Evolutionary conservation across 2,329 filamentous ascomycete genomes (phyloP).

Genomic region (Magnaporthiopsis poae): DNA sequence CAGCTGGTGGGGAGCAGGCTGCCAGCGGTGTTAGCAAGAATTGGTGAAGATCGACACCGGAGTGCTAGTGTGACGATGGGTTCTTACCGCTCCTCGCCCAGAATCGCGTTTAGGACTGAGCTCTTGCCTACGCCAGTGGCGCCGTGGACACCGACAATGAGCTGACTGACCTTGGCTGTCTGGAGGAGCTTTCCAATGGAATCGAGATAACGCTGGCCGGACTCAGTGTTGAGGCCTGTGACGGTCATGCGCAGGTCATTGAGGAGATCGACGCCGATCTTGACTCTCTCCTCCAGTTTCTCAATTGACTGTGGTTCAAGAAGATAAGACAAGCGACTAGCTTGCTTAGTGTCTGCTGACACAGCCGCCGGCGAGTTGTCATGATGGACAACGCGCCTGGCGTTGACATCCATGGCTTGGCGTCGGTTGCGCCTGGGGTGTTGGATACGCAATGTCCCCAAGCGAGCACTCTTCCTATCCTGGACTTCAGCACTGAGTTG

Average conservation of each 20-base stretch:
- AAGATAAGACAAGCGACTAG: neutral
- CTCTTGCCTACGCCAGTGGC: constrained; percentile 54
- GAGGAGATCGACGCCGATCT: constrained; percentile 15
- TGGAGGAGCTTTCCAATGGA: constrained; percentile 18
- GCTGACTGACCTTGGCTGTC: constrained; percentile 25
- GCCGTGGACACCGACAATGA: constrained; percentile 49
- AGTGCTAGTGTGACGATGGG: neutral
- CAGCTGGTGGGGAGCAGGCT: constrained; percentile 33
- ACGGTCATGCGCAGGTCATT: constrained; percentile 16
- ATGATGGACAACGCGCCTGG: neutral
- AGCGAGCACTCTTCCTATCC: neutral
- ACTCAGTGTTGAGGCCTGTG: constrained; percentile 12
- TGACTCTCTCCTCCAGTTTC: neutral
- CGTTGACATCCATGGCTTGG: neutral
- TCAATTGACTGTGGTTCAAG: neutral
- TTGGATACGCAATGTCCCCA: neutral
- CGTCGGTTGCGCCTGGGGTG: neutral
- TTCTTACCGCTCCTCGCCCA: constrained; percentile 47
- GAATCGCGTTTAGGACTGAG: constrained; percentile 52
- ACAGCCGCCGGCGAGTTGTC: neutral
- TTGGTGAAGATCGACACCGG: neutral
- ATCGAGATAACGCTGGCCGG: constrained; percentile 6
- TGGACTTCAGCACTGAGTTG: neutral
- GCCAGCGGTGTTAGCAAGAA: neutral
- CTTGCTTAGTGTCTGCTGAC: neutral